A percentile compares a stretch with the other conserved stretches of the same genome.
Conservation (phyloP, 345 rosid genomes). For the Gynandropsis gynandra region DNA sequence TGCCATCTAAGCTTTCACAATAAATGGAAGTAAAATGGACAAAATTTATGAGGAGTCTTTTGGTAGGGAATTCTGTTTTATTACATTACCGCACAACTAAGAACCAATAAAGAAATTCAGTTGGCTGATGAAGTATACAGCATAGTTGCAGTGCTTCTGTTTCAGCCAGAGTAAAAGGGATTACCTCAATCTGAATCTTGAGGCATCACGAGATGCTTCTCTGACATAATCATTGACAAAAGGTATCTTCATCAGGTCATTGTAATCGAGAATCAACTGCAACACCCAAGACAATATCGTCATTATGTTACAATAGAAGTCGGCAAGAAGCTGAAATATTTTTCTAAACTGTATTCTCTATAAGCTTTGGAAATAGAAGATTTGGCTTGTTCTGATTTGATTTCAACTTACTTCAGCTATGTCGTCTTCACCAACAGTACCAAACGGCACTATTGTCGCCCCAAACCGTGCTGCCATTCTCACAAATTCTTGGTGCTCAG, state of each 20-base stretch:
- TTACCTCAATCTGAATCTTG: slow-evolving; percentile 41
- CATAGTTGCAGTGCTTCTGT: background rate
- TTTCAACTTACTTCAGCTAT: slow-evolving; percentile 43
- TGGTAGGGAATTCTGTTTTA: too few relatives aligned
- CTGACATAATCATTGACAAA: slow-evolving; percentile 36
- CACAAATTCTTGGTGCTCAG: slow-evolving; percentile 65
- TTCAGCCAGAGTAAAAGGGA: background rate
- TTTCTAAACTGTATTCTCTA: too few relatives aligned
- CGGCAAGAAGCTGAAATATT: background rate
- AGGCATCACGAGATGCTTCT: slow-evolving; percentile 10
- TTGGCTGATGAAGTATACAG: too few relatives aligned
- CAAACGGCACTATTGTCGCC: slow-evolving; percentile 74
- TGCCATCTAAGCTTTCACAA: too few relatives aligned
- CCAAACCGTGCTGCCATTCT: slow-evolving; percentile 79
- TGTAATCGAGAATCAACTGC: slow-evolving; percentile 67
- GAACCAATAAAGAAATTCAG: too few relatives aligned
- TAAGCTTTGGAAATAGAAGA: too few relatives aligned
- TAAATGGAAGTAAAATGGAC: too few relatives aligned
- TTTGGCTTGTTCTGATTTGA: background rate
- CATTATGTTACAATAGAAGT: background rate
- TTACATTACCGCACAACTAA: too few relatives aligned
- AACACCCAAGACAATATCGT: slow-evolving; percentile 19
- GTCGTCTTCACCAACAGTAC: slow-evolving; percentile 77
- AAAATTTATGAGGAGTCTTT: too few relatives aligned
- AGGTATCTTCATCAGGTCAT: slow-evolving; percentile 56